A percentile compares a stretch with the other conserved stretches of the same genome.
These are phyloP conservation scores for Exophiala sideris DNA, from an alignment of 2,329 filamentous ascomycete genomes.

Conservation along the genomic window DNA sequence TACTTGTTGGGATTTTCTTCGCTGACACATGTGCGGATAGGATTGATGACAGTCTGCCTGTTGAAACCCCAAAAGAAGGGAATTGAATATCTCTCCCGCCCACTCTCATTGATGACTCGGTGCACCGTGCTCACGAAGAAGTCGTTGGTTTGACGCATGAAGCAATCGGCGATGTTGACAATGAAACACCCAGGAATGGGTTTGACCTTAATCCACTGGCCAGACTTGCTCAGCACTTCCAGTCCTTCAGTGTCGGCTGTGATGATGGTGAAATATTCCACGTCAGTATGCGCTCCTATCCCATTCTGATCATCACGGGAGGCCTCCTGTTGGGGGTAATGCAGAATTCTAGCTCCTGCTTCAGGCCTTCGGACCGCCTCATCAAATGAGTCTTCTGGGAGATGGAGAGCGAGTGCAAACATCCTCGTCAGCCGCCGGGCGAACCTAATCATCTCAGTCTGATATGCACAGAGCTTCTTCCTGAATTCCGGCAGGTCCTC, in stretches of 20 bases:
- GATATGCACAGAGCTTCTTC: constrained; percentile 6
- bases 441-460: constrained; percentile 9
- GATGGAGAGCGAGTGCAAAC: constrained; percentile 42
- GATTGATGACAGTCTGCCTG: constrained; percentile 24
- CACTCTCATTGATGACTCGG: constrained; percentile 38
- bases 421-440: constrained; percentile 18
- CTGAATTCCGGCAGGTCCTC: constrained; percentile 22
- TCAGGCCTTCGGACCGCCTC: constrained; percentile 34
- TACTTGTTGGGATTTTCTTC: constrained; percentile 34
- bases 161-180: constrained; percentile 46
- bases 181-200: constrained; percentile 44
- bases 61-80: constrained; percentile 38
- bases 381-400: constrained; percentile 43
- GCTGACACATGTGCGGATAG: constrained; percentile 31
- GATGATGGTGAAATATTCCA: constrained; percentile 50
- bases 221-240: constrained; percentile 45
- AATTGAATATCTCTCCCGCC: constrained; percentile 38
- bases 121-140: constrained; percentile 43
- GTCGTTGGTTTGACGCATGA: constrained; percentile 44
- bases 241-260: constrained; percentile 44
- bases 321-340: constrained; percentile 41
- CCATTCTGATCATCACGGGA: constrained; percentile 36
- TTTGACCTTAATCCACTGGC: constrained; percentile 44
- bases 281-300: constrained; percentile 48
- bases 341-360: constrained; percentile 37